Conservation (phyloP, 2,329 filamentous ascomycete species). For the Chalaropsis thielavioides region DNA sequence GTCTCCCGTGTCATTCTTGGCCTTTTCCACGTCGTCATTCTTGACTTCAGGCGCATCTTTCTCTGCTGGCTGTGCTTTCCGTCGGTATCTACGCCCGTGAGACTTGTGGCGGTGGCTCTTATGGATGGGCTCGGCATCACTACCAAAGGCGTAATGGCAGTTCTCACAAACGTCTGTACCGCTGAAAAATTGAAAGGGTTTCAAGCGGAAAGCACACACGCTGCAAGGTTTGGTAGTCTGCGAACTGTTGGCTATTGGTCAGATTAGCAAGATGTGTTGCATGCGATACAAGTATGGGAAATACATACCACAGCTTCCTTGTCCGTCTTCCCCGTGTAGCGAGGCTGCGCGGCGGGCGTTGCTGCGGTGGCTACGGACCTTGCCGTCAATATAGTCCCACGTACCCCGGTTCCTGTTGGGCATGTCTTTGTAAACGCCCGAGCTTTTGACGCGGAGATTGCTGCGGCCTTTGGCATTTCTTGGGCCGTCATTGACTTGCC, state of each 20-base stretch:
- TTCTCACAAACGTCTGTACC: neutral
- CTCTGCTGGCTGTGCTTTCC: neutral
- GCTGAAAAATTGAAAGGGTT: neutral
- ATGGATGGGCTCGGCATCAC: neutral
- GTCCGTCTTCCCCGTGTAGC: neutral
- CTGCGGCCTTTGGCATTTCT: neutral
- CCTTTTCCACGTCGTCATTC: neutral
- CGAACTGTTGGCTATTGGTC: neutral
- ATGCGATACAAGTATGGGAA: neutral
- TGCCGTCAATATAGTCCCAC: neutral
- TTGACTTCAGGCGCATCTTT: neutral
- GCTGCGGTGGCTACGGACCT: neutral
- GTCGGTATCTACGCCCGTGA: neutral
- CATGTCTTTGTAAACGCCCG: neutral
- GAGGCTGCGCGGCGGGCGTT: neutral
- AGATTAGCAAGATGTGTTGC: neutral
- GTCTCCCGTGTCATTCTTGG: neutral
- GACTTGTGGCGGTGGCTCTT: neutral
- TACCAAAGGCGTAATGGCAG: neutral
- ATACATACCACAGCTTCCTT: neutral
- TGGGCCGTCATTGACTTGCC: neutral
- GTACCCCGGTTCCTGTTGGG: neutral
- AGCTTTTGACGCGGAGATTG: neutral
- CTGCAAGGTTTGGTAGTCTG: neutral
- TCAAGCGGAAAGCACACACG: neutral